These are phyloP conservation scores for Cinnamomum micranthum DNA, from an alignment of 164 flowering plant species.

Conservation along the genomic window DNA sequence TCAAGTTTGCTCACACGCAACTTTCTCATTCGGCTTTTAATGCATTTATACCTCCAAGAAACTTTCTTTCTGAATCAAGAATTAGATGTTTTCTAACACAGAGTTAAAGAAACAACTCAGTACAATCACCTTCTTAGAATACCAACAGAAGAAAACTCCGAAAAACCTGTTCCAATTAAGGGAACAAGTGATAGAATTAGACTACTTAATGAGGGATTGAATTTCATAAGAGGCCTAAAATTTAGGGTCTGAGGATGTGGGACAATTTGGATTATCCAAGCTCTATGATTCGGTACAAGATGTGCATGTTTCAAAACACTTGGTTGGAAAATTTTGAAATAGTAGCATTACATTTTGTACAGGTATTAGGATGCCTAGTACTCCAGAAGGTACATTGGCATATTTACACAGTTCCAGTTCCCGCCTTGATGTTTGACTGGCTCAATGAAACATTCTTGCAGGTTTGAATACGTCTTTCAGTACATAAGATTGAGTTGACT, in stretches of 20 bases:
- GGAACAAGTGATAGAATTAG: not conserved
- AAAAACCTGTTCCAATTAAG: not conserved
- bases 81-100: no score
- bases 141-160: not conserved
- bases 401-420: no score
- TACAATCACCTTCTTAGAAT: not conserved
- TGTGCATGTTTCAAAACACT: not conserved
- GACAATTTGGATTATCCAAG: not conserved
- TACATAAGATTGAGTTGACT: not conserved
- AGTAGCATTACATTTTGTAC: not conserved
- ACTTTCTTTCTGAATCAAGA: no score
- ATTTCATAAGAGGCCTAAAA: not conserved
- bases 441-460: not conserved
- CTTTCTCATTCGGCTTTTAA: no score
- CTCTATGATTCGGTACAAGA: not conserved
- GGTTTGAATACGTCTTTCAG: not conserved
- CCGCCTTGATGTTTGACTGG: no score
- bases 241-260: not conserved
- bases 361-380: not conserved
- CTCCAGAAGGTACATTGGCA: not conserved
- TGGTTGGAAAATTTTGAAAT: not conserved
- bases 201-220: not conserved
- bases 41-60: no score
- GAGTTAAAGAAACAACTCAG: not conserved
- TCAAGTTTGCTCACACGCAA: no score